Base-by-base conservation (phyloP, 1,284 basidiomycete genomes). In the Mycena citricolor region DNA sequence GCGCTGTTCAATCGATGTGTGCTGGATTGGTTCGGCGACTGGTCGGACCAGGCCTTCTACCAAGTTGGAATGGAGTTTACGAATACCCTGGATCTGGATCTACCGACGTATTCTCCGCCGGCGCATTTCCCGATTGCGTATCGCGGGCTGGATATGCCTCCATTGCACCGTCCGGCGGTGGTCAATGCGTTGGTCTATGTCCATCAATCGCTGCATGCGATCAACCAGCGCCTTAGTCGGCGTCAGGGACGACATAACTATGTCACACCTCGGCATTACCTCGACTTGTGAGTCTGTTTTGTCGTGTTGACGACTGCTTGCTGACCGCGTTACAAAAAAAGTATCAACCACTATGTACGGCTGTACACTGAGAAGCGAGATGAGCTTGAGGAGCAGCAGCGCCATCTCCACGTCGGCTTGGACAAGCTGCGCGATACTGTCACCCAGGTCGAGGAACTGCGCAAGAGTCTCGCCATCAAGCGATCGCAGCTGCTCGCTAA, bases 1-100 rank as follows among this genome's bases (percentile, higher is more conserved):
- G 94, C 94, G 13, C 73, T 97, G 58, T 98, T 98, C 81, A 98
- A 98, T 69, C 86, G 94, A 70, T 98, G 94, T 62, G 94, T 97
- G 5, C 76, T 98, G 46, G 94, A 97, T 65, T 97, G 94, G 94
- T 97, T 97, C 57, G 94, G 94, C 29, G 93, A 97, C 63, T 97
- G 94, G 94, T 93, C 94, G 6, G 92, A 95, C 57, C 93, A 97
- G 61, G 94, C 94, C 1, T 90, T 97, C 64, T 97, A 90, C 62
- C 94, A 97, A 71, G 94, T 98, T 47, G 94, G 90, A 26, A 82
- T 88, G 74, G 94, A 97, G 67, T 94, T 97, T 65, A 97, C 94
- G 0, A 80, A 89, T 42, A 86, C 86, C 0, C 77, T 98, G 44
- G 94, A 97, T 64, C 79, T 97, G 55, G 94, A 97, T 57, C 66